Base-by-base conservation (phyloP, 2,329 filamentous ascomycete genomes). In the Chaetothyriales sp. region DNA sequence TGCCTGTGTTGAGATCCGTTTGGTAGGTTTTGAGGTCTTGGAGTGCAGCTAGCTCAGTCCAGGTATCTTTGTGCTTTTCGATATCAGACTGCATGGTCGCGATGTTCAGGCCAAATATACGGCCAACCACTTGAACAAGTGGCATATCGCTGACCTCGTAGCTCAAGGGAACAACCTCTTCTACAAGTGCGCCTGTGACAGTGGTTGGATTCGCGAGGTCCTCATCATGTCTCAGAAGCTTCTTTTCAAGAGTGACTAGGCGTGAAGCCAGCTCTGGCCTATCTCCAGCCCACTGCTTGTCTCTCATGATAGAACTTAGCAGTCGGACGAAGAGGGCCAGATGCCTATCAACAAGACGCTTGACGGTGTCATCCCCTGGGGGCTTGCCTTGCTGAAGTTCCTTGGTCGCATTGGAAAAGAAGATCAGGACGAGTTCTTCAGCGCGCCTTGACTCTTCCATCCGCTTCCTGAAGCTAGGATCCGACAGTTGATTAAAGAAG, bases 121-220 rank as follows among this genome's bases (percentile, higher is more conserved):
- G 82, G 48, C 84, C 85, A 22, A 98, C 89, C 36, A 83, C 78
- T 64, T 92, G 83, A 25, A 95, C 92, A 68, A 95, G 77, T 39
- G 83, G 83, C 92, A 98, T 98, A 64, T 98, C 92, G 68, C 92
- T 95, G 63, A 96, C 83, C 66, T 95, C 86, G 66, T 95, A 86
- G 62, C 81, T 92, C 52, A 93, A 72, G 9, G 90, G 88, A 2
- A 88, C 79, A 51, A 85, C 76, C 19, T 90, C 84, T 65, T 95
- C 90, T 56, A 92, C 76, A 7, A 83, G 84, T 46, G 78, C 78
- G 36, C 58, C 56, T 19, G 80, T 68, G 12, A 80, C 74, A 44
- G 56, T 57, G 46, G 74, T 73, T 49, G 77, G 74, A 60, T 78
- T 76, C 46, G 80, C 79, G 48, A 98, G 74, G 64, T 96, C 88